Base-by-base conservation (phyloP, 768 basidiomycete species). In the Lentinula sp. region DNA sequence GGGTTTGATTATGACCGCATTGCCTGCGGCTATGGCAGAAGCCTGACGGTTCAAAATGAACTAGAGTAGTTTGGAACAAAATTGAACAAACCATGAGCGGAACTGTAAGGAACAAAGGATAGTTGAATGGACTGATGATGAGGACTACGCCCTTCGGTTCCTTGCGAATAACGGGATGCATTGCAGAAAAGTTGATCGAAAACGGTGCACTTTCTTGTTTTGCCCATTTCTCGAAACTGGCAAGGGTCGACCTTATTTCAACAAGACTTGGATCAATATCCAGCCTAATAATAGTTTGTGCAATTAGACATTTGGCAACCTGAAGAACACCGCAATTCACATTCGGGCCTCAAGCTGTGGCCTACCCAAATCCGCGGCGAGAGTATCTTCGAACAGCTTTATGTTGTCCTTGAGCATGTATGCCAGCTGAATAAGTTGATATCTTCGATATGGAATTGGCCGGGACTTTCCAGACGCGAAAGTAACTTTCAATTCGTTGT, bases 61-160 rank as follows among this genome's bases (percentile, higher is more conserved):
- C 54, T 57, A 46, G 36, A 50, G 12, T 9, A 7, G 23, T 28
- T 28, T 28, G 28, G 4, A 12, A 39, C 9, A n/a, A 8, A 64
- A 18, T 9, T 28, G 45, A 36, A 70, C 81, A 20, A 61, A 88
- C 87, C 64, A 93, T 62, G 15, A 56, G 55, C 12, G 88, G 87
- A 0, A 77, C 74, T 0, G 79, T 70, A 56, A 88, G 70, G 77
- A 79, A 86, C 12, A 91, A 62, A 0, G 90, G 91, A 67, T 87
- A 90, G 70, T 91, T 91, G 79, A 89, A 91, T 0, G 89, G 87
- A 36, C 76, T 77, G 59, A 92, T 86, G 65, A 89, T 81, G 52
- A 91, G 73, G 0, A 87, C 80, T 28, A 85, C 80, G 2, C 90
- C 90, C 69, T 93, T 94, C 49, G 93, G 79, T 64, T 91, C 89